A percentile compares a stretch with the other conserved stretches of the same genome.
Conservation (phyloP, 129 eudicot genomes). For the Ambrosia artemisiifolia region DNA sequence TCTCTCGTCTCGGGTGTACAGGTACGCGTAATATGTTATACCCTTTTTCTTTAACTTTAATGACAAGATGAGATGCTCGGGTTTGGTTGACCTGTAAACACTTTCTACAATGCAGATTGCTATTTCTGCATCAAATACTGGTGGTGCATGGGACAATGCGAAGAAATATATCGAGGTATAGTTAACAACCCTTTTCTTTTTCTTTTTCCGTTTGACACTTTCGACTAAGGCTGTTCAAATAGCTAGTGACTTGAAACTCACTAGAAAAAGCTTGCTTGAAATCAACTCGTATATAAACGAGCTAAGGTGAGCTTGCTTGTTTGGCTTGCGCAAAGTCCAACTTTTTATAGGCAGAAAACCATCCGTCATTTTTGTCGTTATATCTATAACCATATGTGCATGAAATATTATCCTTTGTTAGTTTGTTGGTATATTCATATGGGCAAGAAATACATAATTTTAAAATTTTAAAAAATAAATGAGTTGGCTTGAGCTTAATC, state of each 20-base stretch:
- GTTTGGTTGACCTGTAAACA: background rate
- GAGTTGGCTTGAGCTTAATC: background rate
- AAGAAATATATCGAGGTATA: slow-evolving; percentile 84
- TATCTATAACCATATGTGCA: background rate
- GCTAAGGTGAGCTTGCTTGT: background rate
- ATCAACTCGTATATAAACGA: background rate
- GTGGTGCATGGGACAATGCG: slow-evolving; percentile 97
- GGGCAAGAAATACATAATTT: background rate
- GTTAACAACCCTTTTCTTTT: background rate
- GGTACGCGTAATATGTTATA: slow-evolving; percentile 31
- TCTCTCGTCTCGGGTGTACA: slow-evolving; percentile 87
- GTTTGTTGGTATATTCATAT: background rate
- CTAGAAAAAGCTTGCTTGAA: background rate
- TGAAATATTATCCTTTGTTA: background rate
- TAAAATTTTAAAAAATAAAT: background rate
- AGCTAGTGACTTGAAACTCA: background rate
- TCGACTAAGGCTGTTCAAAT: background rate
- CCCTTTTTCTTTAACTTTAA: background rate
- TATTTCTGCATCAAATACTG: slow-evolving; percentile 94
- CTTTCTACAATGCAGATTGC: slow-evolving; percentile 56
- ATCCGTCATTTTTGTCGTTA: background rate
- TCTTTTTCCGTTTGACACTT: background rate
- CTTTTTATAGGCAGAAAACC: background rate
- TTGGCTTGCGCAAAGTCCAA: background rate
- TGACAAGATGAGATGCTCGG: background rate